These are phyloP conservation scores for Nannochloris sp. DNA, from an alignment of 139 green algal species.

Conservation along the genomic window DNA sequence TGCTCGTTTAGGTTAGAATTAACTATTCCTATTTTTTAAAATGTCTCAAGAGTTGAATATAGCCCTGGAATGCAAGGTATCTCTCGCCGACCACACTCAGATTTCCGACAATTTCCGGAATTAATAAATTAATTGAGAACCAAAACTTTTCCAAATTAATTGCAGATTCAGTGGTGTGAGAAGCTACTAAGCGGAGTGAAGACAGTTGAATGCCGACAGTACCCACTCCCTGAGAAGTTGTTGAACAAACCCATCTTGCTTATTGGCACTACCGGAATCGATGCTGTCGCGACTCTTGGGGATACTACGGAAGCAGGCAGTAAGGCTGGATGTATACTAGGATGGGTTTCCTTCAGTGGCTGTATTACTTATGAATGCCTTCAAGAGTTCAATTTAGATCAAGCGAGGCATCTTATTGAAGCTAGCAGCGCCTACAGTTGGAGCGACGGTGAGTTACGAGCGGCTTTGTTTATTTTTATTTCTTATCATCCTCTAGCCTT, in stretches of 20 bases:
- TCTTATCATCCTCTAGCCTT: no score
- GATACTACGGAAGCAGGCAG: background rate
- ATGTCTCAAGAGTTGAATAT: no score
- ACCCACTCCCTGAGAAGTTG: background rate
- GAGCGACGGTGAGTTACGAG: background rate
- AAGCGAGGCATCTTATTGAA: background rate
- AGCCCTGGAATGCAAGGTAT: no score
- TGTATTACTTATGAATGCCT: background rate
- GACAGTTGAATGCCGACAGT: background rate
- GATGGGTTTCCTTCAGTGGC: background rate
- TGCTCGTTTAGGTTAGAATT: no score
- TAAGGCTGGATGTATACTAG: background rate
- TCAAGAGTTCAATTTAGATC: background rate
- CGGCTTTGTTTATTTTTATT: no score
- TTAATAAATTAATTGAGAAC: no score
- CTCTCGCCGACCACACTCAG: no score
- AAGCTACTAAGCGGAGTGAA: background rate
- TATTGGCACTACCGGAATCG: background rate
- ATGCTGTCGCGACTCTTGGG: background rate
- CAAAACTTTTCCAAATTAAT: no score
- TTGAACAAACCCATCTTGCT: background rate
- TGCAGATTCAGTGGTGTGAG: background rate
- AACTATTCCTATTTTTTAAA: no score
- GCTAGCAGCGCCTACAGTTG: background rate
- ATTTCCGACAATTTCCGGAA: no score